Base-by-base conservation (phyloP, 768 basidiomycete species). In the Strobilomyces confusus region DNA sequence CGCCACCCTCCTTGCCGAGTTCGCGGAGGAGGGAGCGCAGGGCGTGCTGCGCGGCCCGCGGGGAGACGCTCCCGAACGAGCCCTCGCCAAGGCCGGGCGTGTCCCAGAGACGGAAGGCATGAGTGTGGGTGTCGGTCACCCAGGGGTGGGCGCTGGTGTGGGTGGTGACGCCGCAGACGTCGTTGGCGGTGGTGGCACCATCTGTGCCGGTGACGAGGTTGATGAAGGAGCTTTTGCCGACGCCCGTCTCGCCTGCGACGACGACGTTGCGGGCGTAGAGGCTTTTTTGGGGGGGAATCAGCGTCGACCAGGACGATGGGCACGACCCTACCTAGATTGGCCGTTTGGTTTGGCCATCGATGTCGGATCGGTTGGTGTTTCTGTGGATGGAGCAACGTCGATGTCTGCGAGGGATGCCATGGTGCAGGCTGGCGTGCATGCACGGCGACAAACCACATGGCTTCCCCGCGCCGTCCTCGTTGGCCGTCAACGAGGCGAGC, bases 11-110 rank as follows among this genome's bases (percentile, higher is more conserved):
- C 29, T 57, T 66, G 51, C 9, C 22, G 30, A 64, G 61, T 19
- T 58, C 55, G 30, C 49, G 50, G 22, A 64, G 52, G 23, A 64
- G 64, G 3, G 51, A 33, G 1, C 64, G 54, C 17, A 64, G 26
- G 5, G 56, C 64, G 20, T 55, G 56, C 33, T 63, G 51, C 9
- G 63, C 64, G 3, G 54, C 61, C 37, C 22, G 61, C 43, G 52
- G 64, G 0, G 64, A 63, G 44, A 66, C 61, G 14, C 19, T 60
- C 4, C 63, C 63, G 17, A 60, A 63, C 9, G 63, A 60, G 0
- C 63, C 63, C 37, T 64, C 63, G 13, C 52, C 56, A 0, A 63
- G 49, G 3, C 63, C 64, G 5, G 63, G 64, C 1, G 64, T 64
- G 22, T 64, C 63, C 63, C 63, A 66, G 13, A 64, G 51, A 12